phyloP scores from a whole-genome alignment of 1,284 basidiomycete genomes.

The Apiotrichum sp. region DNA sequence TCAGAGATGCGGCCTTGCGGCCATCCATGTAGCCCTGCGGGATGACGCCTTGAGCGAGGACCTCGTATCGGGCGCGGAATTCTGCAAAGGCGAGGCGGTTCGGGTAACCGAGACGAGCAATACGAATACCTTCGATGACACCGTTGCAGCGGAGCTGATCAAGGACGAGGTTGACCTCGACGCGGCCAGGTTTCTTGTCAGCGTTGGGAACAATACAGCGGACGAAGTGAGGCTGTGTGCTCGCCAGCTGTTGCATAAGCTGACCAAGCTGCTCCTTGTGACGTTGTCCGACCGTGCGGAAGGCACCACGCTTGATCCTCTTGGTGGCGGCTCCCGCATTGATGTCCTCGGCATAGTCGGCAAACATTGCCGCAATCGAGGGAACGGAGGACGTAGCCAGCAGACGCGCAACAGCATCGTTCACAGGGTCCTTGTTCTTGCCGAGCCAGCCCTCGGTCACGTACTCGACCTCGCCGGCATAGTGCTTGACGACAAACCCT shows the following conservation, averaged over 20 bases:
- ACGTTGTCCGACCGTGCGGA: constrained; percentile 89
- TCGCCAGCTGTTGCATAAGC: constrained; percentile 84
- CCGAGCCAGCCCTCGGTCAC: constrained; percentile 94
- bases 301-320: constrained; percentile 91
- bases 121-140: constrained; percentile 97
- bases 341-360: constrained; percentile 65
- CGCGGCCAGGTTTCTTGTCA: constrained; percentile 82
- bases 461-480: constrained; percentile 96
- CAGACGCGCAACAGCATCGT: constrained; percentile 90
- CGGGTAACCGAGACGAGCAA: constrained; percentile 94
- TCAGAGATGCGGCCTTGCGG: constrained; percentile 85
- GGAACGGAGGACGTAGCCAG: constrained; percentile 76
- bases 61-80: constrained; percentile 94
- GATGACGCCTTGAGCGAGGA: constrained; percentile 86
- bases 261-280: constrained; percentile 94
- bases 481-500: constrained; percentile 94
- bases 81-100: constrained; percentile 95
- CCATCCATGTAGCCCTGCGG: constrained; percentile 96
- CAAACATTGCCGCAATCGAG: constrained; percentile 76
- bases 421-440: constrained; percentile 99
- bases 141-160: constrained; percentile 98
- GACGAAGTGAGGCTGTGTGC: constrained; percentile 97
- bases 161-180: constrained; percentile 90
- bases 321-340: constrained; percentile 53
- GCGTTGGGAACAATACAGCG: constrained; percentile 96